phyloP scores from a whole-genome alignment of 1,139 yeast genomes.

The Meyerozyma elateridarum region DNA sequence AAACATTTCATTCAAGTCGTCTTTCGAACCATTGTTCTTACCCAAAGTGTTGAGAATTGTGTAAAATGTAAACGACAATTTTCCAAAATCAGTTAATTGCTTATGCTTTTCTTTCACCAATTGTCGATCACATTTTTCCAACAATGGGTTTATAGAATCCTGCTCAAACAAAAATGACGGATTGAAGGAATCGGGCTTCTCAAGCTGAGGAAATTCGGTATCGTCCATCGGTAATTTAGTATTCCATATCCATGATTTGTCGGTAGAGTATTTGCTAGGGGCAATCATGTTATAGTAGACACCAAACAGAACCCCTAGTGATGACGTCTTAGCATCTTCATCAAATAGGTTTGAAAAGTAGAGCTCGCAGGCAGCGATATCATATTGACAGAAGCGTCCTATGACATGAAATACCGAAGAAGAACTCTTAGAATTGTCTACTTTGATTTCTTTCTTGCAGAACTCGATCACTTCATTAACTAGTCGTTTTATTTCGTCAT shows the following conservation, averaged over 20 bases:
- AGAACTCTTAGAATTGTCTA: no score
- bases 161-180: background rate
- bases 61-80: conserved; percentile 1
- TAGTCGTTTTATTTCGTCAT: no score
- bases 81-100: conserved; percentile 1
- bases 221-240: background rate
- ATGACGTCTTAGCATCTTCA: conserved; percentile 1
- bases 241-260: background rate
- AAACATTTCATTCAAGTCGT: background rate
- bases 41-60: background rate
- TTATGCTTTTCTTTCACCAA: background rate
- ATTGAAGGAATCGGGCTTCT: background rate
- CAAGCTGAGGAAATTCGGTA: background rate
- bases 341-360: background rate
- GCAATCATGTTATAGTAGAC: background rate
- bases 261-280: background rate
- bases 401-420: no score
- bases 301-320: conserved; percentile 1
- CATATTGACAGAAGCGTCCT: background rate
- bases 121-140: background rate
- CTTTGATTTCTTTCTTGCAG: no score
- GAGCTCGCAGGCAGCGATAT: background rate
- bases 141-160: background rate
- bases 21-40: background rate
- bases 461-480: no score